Conservation (phyloP, 1,284 basidiomycete species). For the Ganoderma resinaceum region DNA sequence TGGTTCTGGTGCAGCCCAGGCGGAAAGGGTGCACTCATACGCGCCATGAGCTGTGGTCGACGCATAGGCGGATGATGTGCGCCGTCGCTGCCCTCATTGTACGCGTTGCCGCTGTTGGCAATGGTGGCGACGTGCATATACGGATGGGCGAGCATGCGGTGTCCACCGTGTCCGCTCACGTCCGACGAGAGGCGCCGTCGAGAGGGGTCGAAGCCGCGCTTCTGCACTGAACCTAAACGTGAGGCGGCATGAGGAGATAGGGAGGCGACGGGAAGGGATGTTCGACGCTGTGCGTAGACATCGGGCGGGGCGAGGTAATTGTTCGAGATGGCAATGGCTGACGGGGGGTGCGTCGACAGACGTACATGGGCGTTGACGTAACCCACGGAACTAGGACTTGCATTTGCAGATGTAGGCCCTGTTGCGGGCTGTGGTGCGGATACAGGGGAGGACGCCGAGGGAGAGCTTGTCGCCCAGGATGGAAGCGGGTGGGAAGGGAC, state of each 20-base stretch:
- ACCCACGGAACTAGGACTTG: constrained; percentile 8
- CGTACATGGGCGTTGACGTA: constrained; percentile 26
- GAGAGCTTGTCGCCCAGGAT: constrained; percentile 17
- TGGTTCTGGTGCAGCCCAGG: constrained; percentile 10
- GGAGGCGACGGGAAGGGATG: constrained; percentile 26
- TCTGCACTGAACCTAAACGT: constrained; percentile 54
- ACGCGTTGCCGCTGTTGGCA: constrained; percentile 22
- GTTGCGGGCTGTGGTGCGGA: constrained; percentile 18
- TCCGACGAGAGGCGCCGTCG: constrained; percentile 39
- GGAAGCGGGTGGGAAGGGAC: constrained; percentile 18
- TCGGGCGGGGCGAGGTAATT: constrained; percentile 26
- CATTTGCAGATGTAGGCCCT: background rate
- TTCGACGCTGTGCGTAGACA: constrained; percentile 27
- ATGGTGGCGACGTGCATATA: constrained; percentile 60
- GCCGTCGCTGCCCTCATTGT: constrained; percentile 19
- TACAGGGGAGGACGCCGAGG: constrained; percentile 16
- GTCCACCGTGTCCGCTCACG: constrained; percentile 51
- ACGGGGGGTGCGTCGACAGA: constrained; percentile 28
- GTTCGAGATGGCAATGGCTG: constrained; percentile 24
- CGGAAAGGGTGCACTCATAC: constrained; percentile 44
- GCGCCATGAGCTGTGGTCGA: constrained; percentile 49
- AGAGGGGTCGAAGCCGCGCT: constrained; percentile 29
- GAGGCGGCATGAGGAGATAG: constrained; percentile 36
- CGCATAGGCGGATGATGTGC: constrained; percentile 16
- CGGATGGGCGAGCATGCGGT: constrained; percentile 65